Evolutionary conservation across 768 basidiomycete species (phyloP).

Genomic region (Russula sp.): DNA sequence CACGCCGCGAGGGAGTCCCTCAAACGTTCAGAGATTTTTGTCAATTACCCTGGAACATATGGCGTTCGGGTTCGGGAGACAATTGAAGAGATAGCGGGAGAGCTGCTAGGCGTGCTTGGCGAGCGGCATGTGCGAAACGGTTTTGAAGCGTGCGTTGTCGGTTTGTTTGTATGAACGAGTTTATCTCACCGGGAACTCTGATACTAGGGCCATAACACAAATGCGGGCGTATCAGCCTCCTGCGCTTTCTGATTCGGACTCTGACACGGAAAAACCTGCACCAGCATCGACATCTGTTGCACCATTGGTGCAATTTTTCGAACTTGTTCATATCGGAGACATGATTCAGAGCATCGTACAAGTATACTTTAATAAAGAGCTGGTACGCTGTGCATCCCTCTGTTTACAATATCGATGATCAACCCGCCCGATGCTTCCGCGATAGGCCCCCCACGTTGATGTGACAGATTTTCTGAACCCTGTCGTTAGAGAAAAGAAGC

Average conservation of each 20-base stretch:
- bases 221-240: slow-evolving; percentile 90
- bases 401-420: slow-evolving; percentile 3
- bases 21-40: slow-evolving; percentile 90
- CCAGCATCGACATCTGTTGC: slow-evolving; percentile 51
- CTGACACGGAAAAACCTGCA: slow-evolving; percentile 57
- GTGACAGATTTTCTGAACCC: slow-evolving; percentile 89
- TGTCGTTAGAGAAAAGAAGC: slow-evolving; percentile 95
- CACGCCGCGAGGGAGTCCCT: slow-evolving; percentile 89
- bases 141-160: slow-evolving; percentile 49
- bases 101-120: slow-evolving; percentile 73
- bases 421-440: background rate
- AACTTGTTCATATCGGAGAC: slow-evolving; percentile 94
- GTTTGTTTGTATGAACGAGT: background rate
- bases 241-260: slow-evolving; percentile 51
- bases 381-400: slow-evolving; percentile 49
- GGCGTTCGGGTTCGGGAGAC: slow-evolving; percentile 88
- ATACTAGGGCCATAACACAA: slow-evolving; percentile 73
- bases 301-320: slow-evolving; percentile 94
- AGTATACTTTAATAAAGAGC: slow-evolving; percentile 96
- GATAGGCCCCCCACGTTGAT: slow-evolving; percentile 82
- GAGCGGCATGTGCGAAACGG: slow-evolving; percentile 79
- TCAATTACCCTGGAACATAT: slow-evolving; percentile 80
- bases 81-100: slow-evolving; percentile 89
- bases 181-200: background rate
- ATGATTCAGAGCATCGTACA: slow-evolving; percentile 98